Base-by-base conservation (phyloP, 495 filamentous ascomycete species). In the Tetracladium setigerum region DNA sequence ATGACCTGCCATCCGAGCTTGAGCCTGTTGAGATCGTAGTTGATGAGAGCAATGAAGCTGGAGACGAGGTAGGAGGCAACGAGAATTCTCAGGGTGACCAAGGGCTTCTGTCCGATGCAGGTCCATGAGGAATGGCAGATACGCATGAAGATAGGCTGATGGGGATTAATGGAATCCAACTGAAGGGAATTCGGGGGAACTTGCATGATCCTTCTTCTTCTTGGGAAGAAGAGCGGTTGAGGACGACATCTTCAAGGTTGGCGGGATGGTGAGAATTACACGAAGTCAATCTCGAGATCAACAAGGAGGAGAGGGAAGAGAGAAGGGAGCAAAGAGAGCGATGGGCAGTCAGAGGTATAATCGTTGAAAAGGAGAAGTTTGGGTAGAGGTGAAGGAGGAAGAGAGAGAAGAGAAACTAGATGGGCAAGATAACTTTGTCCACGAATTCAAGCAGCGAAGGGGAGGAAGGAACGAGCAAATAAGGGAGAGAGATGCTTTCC, bases 101-200 rank as follows among this genome's bases (percentile, higher is more conserved):
- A 59, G 30, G 48, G 24, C 39, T 56, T 63, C 57, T 77, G 73
- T 46, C 57, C 61, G 42, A 78, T 57, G 30, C 47, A 54, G 19
- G 49, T 34, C 66, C 71, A 77, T 43, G 71, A 65, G 7, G 74
- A 76, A 47, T 76, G 73, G 50, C 71, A 76, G 22, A 67, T 67
- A 35, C 72, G 67, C 27, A 72, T 62, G 49, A 71, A 73, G 47
- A 76, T 73, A 4, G 71, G 61, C 63, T 73, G 44, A 14, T 13
- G 30, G 12, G 3, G 11, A 38, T 52, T 16, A 52, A 48, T 8
- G 10, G 32, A 30, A 18, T 9, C 22, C n/a, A 33, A 4, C 7
- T 30, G 24, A 4, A 32, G 30, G 32, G 1, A 38, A 30, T 27
- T 14, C 0, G 17, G 42, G 43, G 34, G 10, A 14, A 54, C 60